phyloP scores from a whole-genome alignment of 1,139 yeast species.

The Petasospora fabianii region DNA sequence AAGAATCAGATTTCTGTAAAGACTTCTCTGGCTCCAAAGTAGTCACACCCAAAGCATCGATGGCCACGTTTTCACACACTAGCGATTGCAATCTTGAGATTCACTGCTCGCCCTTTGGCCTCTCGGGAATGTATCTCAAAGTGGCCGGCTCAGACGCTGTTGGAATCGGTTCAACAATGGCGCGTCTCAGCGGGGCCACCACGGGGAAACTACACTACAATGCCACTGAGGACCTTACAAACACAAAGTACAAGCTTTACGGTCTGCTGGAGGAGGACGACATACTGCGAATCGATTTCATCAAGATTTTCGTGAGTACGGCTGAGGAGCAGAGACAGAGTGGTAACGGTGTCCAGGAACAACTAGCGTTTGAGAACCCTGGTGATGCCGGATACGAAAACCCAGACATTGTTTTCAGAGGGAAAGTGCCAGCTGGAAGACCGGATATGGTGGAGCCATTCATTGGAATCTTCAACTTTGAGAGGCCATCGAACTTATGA shows the following conservation, averaged over 20 bases:
- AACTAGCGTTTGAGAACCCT: slow-evolving; percentile 22
- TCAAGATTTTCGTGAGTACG: slow-evolving; percentile 37
- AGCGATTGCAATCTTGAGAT: slow-evolving; percentile 53
- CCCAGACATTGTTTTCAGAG: slow-evolving; percentile 49
- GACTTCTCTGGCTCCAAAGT: background rate
- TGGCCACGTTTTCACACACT: slow-evolving; percentile 39
- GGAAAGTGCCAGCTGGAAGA: slow-evolving; percentile 51
- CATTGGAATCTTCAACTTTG: slow-evolving; percentile 54
- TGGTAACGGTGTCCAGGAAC: slow-evolving; percentile 8
- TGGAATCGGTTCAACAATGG: slow-evolving; percentile 60
- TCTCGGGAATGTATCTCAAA: slow-evolving; percentile 49
- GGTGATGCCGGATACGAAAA: slow-evolving; percentile 35
- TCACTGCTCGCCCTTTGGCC: slow-evolving; percentile 59
- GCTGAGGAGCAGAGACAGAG: slow-evolving; percentile 10
- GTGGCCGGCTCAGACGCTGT: slow-evolving; percentile 49
- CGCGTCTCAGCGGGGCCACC: slow-evolving; percentile 50
- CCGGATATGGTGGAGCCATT: slow-evolving; percentile 54
- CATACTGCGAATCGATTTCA: slow-evolving; percentile 49
- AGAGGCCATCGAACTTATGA: slow-evolving; percentile 25
- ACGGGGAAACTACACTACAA: slow-evolving; percentile 51
- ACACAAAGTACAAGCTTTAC: slow-evolving; percentile 48
- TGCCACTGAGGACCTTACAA: slow-evolving; percentile 43
- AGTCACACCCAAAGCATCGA: background rate
- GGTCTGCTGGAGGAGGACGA: slow-evolving; percentile 51
- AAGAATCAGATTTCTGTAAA: too few relatives aligned